A percentile compares a stretch with the other conserved stretches of the same genome.
Conservation (phyloP, 768 basidiomycete genomes). For the Tremella fuciformis region DNA sequence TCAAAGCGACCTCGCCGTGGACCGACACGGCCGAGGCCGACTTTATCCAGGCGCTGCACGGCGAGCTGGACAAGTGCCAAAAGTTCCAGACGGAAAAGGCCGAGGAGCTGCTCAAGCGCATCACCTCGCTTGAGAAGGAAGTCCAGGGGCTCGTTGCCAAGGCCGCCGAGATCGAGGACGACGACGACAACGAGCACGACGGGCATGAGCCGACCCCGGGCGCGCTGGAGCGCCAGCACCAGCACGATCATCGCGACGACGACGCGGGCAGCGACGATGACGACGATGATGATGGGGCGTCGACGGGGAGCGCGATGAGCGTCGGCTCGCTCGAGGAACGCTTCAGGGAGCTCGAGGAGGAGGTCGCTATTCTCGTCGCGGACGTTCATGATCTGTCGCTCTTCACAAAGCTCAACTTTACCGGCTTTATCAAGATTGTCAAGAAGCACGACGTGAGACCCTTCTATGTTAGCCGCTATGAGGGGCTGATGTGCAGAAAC, state of each 20-base stretch:
- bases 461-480: background rate
- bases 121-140: slow-evolving; percentile 74
- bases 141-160: slow-evolving; percentile 65
- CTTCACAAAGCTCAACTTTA: slow-evolving; percentile 95
- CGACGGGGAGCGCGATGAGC: slow-evolving; percentile 59
- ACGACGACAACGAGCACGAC: slow-evolving; percentile 69
- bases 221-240: slow-evolving; percentile 27
- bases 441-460: slow-evolving; percentile 61
- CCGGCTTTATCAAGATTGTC: slow-evolving; percentile 97
- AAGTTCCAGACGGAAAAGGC: slow-evolving; percentile 84
- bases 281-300: slow-evolving; percentile 56
- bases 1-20: slow-evolving; percentile 81
- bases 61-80: slow-evolving; percentile 88
- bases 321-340: slow-evolving; percentile 74
- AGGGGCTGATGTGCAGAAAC: slow-evolving; percentile 65
- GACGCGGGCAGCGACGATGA: slow-evolving; percentile 50
- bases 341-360: slow-evolving; percentile 84
- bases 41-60: slow-evolving; percentile 73
- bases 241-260: slow-evolving; percentile 30
- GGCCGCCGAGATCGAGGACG: slow-evolving; percentile 57
- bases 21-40: slow-evolving; percentile 72
- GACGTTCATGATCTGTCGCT: slow-evolving; percentile 66
- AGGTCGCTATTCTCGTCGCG: slow-evolving; percentile 90
- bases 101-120: slow-evolving; percentile 71
- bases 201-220: slow-evolving; percentile 36